These are phyloP conservation scores for Pulveroboletus frians DNA, from an alignment of 768 basidiomycete species.

Conservation along the genomic window DNA sequence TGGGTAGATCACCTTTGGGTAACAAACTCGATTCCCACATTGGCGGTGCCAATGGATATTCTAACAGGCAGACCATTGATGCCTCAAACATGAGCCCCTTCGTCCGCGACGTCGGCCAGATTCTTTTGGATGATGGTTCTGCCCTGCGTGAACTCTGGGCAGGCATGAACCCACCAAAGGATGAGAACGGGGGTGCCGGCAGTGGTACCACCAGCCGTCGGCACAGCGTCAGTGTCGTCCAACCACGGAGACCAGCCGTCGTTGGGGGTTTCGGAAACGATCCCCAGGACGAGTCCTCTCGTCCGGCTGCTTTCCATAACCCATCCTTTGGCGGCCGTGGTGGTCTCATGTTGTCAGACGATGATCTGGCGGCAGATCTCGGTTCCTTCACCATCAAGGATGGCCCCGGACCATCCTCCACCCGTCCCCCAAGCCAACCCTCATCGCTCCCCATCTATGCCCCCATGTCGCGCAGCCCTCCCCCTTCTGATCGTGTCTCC, in stretches of 20 bases:
- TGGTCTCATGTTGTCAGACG: slow-evolving; percentile 68
- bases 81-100: slow-evolving; percentile 82
- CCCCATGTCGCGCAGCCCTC: slow-evolving; percentile 59
- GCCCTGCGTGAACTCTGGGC: slow-evolving; percentile 74
- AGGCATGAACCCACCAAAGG: slow-evolving; percentile 57
- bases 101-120: slow-evolving; percentile 76
- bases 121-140: slow-evolving; percentile 67
- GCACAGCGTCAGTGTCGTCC: slow-evolving; percentile 80
- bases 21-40: slow-evolving; percentile 45
- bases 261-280: slow-evolving; percentile 57
- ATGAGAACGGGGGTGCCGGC: slow-evolving; percentile 57
- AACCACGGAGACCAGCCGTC: slow-evolving; percentile 60
- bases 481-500: slow-evolving; percentile 46
- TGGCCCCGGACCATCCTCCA: slow-evolving; percentile 32
- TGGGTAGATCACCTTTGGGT: slow-evolving; percentile 53
- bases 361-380: slow-evolving; percentile 73
- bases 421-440: slow-evolving; percentile 60
- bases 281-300: slow-evolving; percentile 36
- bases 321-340: slow-evolving; percentile 44
- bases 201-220: slow-evolving; percentile 81
- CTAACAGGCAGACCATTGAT: slow-evolving; percentile 42
- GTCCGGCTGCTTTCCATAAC: slow-evolving; percentile 30
- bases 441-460: slow-evolving; percentile 75
- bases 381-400: slow-evolving; percentile 51
- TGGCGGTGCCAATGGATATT: slow-evolving; percentile 44